Base-by-base conservation (phyloP, 768 basidiomycete species). In the Lactarius sanguifluus region DNA sequence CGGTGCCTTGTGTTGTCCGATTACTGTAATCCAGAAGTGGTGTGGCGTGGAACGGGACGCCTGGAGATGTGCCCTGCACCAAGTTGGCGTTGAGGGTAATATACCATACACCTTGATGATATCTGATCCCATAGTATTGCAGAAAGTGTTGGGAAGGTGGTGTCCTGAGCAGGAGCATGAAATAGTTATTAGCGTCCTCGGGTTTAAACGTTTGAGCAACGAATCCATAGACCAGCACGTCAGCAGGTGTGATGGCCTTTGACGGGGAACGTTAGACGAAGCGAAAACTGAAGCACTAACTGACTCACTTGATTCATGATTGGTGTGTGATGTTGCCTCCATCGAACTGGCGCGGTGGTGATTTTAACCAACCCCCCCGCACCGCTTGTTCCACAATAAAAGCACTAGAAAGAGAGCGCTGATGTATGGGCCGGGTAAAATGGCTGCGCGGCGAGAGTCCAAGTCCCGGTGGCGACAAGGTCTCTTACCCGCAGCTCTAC, bases 201-300 rank as follows among this genome's bases (percentile, higher is more conserved):
- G 62, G 50, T 0, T 34, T 5, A 25, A 67, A 67, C 0, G 34
- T 67, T 13, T n/a, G 23, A 9, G 61, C 23, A 4, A 67, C 8
- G 18, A 54, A 63, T 0, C 66, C 66, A 3, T 59, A 50, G 8
- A 67, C 62, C 1, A 63, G 15, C 7, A 67, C 20, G 25, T 67
- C 62, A 34, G 34, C 34, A 7, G 36, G 12, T 13, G 1, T 13
- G 36, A 38, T 4, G 36, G 12, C 36, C 36, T 38, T 38, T 13
- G 36, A 13, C 36, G 36, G 12, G 13, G 36, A 38, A 13, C 13
- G 36, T 38, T 13, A 38, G 36, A 38, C 36, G 10, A 38, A 38
- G 36, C 36, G 12, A 38, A 38, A 38, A 38, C 3, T 13, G 36
- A 38, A 38, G 3, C 12, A 38, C 36, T 38, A 4, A 38, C 10